Conservation (phyloP, 2,329 filamentous ascomycete genomes). For the Trichophyton schoenleinii region DNA sequence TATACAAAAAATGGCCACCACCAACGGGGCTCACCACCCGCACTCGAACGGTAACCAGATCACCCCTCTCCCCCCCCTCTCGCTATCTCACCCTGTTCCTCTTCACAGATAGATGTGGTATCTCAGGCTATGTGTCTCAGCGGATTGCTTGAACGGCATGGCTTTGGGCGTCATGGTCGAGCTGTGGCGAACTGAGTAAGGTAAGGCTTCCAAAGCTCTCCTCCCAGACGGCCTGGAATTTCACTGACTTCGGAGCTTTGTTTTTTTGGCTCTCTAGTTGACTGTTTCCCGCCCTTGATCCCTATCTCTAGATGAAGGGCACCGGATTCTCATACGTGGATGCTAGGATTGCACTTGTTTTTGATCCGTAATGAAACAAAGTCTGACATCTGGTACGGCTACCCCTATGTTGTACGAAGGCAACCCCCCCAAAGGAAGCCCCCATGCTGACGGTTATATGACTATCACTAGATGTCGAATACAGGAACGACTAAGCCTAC, state of each 20-base stretch:
- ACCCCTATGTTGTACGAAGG: not conserved
- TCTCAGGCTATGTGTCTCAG: not conserved
- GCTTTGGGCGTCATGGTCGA: not conserved
- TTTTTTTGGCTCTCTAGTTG: not conserved
- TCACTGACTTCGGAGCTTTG: not conserved
- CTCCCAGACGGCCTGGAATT: not conserved
- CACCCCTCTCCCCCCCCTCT: not conserved
- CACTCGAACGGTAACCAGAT: not conserved
- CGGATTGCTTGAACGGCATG: not conserved
- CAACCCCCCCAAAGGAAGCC: not conserved
- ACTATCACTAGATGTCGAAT: not conserved
- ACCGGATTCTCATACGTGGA: not conserved
- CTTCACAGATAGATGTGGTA: not conserved
- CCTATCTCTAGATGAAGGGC: not conserved
- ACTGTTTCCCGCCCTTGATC: not conserved
- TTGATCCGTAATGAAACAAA: not conserved
- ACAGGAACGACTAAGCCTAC: constrained; percentile 15
- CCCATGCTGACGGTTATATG: not conserved
- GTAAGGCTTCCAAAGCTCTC: not conserved
- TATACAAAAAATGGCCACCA: not conserved
- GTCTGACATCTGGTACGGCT: not conserved
- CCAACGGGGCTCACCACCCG: not conserved
- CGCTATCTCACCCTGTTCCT: not conserved
- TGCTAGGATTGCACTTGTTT: not conserved
- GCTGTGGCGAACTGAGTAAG: not conserved